phyloP scores from a whole-genome alignment of 2,329 filamentous ascomycete genomes.

The Cercospora sojina region DNA sequence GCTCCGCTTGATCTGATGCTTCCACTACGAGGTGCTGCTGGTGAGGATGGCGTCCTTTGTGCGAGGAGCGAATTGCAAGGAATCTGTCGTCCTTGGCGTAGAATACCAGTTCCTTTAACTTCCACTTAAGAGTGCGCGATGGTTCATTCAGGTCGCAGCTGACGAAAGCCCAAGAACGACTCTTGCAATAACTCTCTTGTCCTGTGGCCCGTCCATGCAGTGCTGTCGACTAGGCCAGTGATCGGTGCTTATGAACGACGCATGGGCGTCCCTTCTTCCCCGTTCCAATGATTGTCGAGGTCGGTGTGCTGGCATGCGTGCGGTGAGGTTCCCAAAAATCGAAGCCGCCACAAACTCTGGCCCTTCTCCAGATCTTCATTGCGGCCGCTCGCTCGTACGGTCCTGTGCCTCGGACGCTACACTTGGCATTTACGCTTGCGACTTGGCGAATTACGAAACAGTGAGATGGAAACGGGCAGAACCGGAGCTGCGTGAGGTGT shows the following conservation, averaged over 20 bases:
- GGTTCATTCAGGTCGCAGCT: not conserved
- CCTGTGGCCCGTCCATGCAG: not conserved
- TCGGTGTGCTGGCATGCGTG: not conserved
- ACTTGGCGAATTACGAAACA: conserved; percentile 8
- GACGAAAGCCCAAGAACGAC: not conserved
- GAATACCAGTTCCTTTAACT: not conserved
- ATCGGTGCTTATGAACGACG: not conserved
- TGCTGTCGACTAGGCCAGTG: not conserved
- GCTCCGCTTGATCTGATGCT: not conserved
- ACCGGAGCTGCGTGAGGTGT: not conserved
- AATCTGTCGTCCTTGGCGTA: not conserved
- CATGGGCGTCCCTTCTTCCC: not conserved
- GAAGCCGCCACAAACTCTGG: not conserved
- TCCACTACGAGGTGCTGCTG: not conserved
- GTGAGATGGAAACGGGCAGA: not conserved
- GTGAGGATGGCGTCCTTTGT: not conserved
- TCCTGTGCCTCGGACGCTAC: conserved; percentile 1
- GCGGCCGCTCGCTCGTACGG: not conserved
- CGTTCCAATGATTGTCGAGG: not conserved
- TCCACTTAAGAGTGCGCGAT: not conserved
- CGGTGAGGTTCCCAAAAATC: not conserved
- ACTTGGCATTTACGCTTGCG: conserved; percentile 7
- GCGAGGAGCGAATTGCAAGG: not conserved
- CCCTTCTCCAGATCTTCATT: conserved; percentile 3
- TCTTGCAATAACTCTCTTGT: not conserved